phyloP scores from a whole-genome alignment of 495 filamentous ascomycete genomes.

The Neurospora discreta region DNA sequence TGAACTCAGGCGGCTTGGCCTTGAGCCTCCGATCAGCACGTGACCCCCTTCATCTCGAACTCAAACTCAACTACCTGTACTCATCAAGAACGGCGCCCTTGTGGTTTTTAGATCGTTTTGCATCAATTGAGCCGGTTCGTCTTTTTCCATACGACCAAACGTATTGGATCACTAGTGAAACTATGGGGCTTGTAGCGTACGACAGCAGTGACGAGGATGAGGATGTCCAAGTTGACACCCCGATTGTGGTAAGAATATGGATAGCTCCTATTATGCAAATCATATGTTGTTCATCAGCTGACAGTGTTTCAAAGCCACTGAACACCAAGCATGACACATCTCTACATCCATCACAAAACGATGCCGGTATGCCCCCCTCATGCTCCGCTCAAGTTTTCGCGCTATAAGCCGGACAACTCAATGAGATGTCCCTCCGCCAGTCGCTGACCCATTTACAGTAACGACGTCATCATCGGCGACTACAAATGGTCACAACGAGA shows the following conservation, averaged over 20 bases:
- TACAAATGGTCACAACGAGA: not conserved
- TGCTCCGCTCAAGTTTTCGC: not conserved
- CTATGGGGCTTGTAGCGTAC: slow-evolving; percentile 62
- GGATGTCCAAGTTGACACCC: slow-evolving; percentile 18
- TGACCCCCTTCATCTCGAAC: slow-evolving; percentile 20
- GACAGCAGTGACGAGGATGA: slow-evolving; percentile 73
- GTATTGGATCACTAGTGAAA: not conserved
- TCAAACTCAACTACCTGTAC: not conserved
- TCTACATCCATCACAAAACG: not conserved
- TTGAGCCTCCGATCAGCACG: slow-evolving; percentile 9
- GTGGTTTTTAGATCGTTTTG: not conserved
- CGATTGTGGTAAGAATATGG: not conserved
- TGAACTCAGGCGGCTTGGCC: not conserved
- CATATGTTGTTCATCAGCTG: not conserved
- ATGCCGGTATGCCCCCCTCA: not conserved
- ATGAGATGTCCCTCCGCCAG: not conserved
- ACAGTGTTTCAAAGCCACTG: not conserved
- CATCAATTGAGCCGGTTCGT: not conserved
- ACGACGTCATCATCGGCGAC: not conserved
- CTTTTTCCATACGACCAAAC: not conserved
- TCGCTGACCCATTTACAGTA: not conserved
- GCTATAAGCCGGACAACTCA: not conserved
- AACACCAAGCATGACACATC: not conserved
- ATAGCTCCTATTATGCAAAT: slow-evolving; percentile 3
- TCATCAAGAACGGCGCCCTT: not conserved